phyloP scores from a whole-genome alignment of 2,329 filamentous ascomycete genomes.

The Aspergillus carbonarius region DNA sequence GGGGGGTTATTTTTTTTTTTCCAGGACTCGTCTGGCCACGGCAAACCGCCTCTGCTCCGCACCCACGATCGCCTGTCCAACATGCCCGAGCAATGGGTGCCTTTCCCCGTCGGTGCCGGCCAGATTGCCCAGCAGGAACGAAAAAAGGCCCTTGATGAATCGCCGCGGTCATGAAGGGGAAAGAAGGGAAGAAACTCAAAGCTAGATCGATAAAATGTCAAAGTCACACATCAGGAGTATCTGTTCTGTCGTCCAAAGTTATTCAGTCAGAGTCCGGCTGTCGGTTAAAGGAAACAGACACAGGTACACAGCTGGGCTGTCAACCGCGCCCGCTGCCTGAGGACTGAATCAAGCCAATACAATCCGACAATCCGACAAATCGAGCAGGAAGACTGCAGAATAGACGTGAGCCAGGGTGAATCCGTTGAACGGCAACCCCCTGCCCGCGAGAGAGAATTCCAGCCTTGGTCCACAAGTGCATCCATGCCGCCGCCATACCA shows the following conservation, averaged over 20 bases:
- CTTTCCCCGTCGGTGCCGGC: background rate
- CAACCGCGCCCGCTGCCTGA: background rate
- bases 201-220: background rate
- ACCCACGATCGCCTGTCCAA: background rate
- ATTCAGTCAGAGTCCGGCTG: background rate
- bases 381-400: background rate
- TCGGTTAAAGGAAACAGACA: background rate
- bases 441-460: background rate
- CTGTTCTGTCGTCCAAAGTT: background rate
- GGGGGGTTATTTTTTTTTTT: background rate
- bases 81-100: background rate
- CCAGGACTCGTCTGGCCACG: slow-evolving; percentile 8
- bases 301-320: background rate
- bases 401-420: background rate
- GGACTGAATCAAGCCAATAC: background rate
- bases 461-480: background rate
- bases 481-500: background rate
- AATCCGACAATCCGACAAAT: background rate
- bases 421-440: background rate
- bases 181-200: background rate
- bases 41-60: slow-evolving; percentile 7
- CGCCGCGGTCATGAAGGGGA: background rate
- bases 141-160: background rate
- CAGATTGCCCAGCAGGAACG: background rate
- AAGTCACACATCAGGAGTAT: background rate